These are phyloP conservation scores for Geosmithia putterillii DNA, from an alignment of 2,329 filamentous ascomycete genomes.

Conservation along the genomic window DNA sequence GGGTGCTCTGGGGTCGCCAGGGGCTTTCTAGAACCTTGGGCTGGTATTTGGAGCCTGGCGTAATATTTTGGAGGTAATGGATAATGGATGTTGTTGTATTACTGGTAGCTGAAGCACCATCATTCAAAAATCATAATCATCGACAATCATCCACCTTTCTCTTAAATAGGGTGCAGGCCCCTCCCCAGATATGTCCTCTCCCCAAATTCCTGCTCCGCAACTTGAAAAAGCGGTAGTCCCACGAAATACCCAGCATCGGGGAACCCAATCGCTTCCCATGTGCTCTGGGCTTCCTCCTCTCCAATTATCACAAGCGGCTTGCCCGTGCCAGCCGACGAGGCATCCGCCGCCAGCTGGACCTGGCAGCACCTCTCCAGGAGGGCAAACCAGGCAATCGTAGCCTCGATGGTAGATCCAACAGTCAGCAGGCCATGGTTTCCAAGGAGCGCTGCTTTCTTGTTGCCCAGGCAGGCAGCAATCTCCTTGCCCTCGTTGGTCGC, in stretches of 20 bases:
- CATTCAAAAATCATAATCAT: neutral
- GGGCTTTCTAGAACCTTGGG: too few species aligned
- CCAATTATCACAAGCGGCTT: conserved; percentile 14
- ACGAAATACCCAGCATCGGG: conserved; percentile 55
- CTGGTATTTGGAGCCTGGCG: too few species aligned
- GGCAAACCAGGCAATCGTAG: conserved; percentile 53
- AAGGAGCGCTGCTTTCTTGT: conserved; percentile 41
- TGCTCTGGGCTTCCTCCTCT: conserved; percentile 37
- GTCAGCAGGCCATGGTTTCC: conserved; percentile 55
- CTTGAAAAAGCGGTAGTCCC: conserved; percentile 15
- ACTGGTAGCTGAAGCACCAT: too few species aligned
- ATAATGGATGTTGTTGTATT: too few species aligned
- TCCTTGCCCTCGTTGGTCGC: conserved; percentile 43
- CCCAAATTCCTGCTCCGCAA: conserved; percentile 1
- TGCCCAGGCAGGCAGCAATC: conserved; percentile 44
- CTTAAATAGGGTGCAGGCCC: neutral
- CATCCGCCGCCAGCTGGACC: conserved; percentile 18
- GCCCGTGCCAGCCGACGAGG: conserved; percentile 35
- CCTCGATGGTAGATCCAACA: conserved; percentile 51
- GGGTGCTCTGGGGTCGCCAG: too few species aligned
- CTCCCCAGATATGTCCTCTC: neutral
- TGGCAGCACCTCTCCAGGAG: conserved; percentile 18
- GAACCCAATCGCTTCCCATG: conserved; percentile 52
- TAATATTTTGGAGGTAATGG: too few species aligned
- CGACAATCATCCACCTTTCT: neutral